Conservation (phyloP, 2,329 filamentous ascomycete genomes). For the Rasamsonia emersonii region DNA sequence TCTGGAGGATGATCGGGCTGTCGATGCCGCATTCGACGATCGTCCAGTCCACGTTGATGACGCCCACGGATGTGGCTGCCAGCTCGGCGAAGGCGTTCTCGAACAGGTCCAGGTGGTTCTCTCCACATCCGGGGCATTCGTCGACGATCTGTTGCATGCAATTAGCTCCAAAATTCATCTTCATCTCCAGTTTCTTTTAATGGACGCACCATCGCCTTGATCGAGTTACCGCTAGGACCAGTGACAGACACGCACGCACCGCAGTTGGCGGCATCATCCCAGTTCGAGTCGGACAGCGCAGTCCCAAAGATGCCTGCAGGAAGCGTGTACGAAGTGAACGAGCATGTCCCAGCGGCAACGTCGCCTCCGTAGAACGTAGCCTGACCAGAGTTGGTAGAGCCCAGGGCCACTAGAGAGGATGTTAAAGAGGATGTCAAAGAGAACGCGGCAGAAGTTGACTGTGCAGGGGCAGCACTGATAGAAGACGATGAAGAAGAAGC, state of each 20-base stretch:
- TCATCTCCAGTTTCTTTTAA: not conserved
- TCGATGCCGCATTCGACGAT: conserved; percentile 45
- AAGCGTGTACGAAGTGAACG: conserved; percentile 55
- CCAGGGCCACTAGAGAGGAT: too few species aligned
- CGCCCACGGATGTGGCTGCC: conserved; percentile 35
- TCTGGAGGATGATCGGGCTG: conserved; percentile 42
- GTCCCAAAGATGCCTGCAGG: conserved; percentile 51
- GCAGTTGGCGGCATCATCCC: conserved; percentile 48
- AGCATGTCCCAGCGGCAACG: conserved; percentile 52
- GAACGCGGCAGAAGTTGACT: too few species aligned
- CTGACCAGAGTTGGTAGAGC: too few species aligned
- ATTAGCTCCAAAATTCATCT: too few species aligned
- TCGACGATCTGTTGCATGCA: conserved; percentile 44
- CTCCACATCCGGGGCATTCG: conserved; percentile 47
- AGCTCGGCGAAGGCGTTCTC: conserved; percentile 42
- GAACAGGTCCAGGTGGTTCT: conserved; percentile 50
- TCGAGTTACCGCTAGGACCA: conserved; percentile 41
- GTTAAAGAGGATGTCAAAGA: too few species aligned
- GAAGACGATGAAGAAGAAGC: too few species aligned
- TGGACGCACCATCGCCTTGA: conserved; percentile 54
- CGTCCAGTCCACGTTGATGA: conserved; percentile 44
- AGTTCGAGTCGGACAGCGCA: conserved; percentile 50
- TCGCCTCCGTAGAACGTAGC: conserved; percentile 51
- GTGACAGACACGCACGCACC: conserved; percentile 54
- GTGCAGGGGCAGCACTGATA: too few species aligned